Evolutionary conservation across 345 rosid genomes (phyloP), one percentile per base, ranked within the genome.

Genomic region (Salix brachista): DNA sequence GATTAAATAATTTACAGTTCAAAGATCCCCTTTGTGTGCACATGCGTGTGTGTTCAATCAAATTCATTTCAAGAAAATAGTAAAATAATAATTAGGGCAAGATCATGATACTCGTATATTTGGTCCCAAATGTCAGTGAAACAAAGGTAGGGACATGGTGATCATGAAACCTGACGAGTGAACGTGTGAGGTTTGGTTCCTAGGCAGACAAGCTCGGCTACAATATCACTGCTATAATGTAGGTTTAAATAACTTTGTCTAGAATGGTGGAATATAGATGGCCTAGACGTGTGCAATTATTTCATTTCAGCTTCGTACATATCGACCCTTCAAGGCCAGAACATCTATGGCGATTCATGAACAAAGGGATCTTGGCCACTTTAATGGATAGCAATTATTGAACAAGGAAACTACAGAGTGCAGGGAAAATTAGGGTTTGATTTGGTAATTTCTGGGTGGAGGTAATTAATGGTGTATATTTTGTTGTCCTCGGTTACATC

Each of bases 151-250:
- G 60, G 73, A 28, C 66, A 17, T 28, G 48, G 37, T 62, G 72
- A 81, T 67, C 26, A 56, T 66, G 66, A 72, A 23, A 46, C 44
- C 46, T 60, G 71, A 66, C 3, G 32, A 28, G 39, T 42, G 70
- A 66, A 82, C 78, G 72, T 82, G 79, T 2, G 64, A 66, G 81
- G 81, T 67, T 1, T 75, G 65, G 72, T 21, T 16, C 6, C 75
- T 10, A 14, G 39, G 70, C 56, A 10, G 69, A 78, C 80, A 48
- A 64, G 16, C 67, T 25, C 23, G 26, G 21, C 13, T 64, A 37
- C 11, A 65, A 44, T 32, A 52, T 18, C 2, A 8, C 34, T 44
- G 36, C 34, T 44, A 17, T 36, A 34, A 28, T 12, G 23, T 16
- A 34, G 32, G 70, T 37, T 21, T 37, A 39, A 42, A 36, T 44